Evolutionary conservation across 108 stramenopile species (phyloP).

Genomic region (Cyclostephanos invisitatus): DNA sequence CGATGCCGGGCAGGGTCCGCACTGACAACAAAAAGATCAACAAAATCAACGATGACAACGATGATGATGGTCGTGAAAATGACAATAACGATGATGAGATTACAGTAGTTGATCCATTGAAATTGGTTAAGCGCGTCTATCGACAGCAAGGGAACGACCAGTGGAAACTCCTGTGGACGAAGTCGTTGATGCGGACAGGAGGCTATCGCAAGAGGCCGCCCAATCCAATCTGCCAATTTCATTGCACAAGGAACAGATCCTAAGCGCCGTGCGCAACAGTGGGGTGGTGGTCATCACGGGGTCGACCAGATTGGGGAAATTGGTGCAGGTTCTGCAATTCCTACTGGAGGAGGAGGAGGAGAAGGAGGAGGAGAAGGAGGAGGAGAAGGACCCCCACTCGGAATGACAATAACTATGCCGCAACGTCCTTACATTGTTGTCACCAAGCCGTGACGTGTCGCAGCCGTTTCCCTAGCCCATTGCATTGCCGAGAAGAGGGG

Average conservation of each 20-base stretch:
- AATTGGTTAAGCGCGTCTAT: slow-evolving; percentile 56
- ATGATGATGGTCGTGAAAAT: slow-evolving; percentile 24
- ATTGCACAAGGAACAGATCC: slow-evolving; percentile 42
- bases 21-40: neutral
- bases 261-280: slow-evolving; percentile 32
- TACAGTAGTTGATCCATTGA: slow-evolving; percentile 45
- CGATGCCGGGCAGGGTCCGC: slow-evolving; percentile 13
- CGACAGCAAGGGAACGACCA: slow-evolving; percentile 1
- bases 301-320: slow-evolving; percentile 83
- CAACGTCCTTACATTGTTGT: slow-evolving; percentile 64
- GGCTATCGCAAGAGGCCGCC: neutral
- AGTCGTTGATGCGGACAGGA: slow-evolving; percentile 11
- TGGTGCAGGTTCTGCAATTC: slow-evolving; percentile 88
- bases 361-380: slow-evolving; percentile 8
- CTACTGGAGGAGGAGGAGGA: slow-evolving; percentile 58
- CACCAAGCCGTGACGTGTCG: slow-evolving; percentile 90
- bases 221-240: slow-evolving; percentile 61
- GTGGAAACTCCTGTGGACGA: slow-evolving; percentile 21
- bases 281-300: slow-evolving; percentile 70
- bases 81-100: slow-evolving; percentile 10
- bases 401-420: neutral
- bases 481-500: slow-evolving; percentile 82
- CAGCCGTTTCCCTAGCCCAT: slow-evolving; percentile 89
- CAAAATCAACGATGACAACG: slow-evolving; percentile 4
- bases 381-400: too few species aligned